A percentile compares a stretch with the other conserved stretches of the same genome.
These are phyloP conservation scores for Mucor saturninus DNA, from an alignment of 371 early-diverging fungal genomes.

Conservation along the genomic window DNA sequence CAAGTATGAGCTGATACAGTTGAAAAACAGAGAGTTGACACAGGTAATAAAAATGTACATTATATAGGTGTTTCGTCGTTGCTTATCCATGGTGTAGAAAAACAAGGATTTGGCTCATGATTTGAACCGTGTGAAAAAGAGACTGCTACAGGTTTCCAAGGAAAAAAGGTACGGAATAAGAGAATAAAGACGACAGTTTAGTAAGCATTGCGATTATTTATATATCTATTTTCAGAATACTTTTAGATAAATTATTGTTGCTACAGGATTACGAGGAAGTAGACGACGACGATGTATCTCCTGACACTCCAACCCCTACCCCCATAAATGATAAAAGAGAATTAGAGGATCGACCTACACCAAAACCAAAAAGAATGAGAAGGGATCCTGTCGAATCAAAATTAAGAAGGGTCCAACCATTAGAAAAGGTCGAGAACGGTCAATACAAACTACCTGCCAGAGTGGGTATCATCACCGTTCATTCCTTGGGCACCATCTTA, in stretches of 20 bases:
- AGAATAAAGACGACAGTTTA: slow-evolving; percentile 15
- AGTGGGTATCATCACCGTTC: slow-evolving; percentile 78
- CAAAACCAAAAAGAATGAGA: slow-evolving; percentile 5
- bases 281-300: not conserved
- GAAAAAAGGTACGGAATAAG: slow-evolving; percentile 73
- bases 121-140: slow-evolving; percentile 48
- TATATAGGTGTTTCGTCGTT: not conserved
- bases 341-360: not conserved
- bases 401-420: slow-evolving; percentile 2
- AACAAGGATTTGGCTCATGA: slow-evolving; percentile 53
- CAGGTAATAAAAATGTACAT: not conserved
- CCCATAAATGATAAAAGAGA: slow-evolving; percentile 1
- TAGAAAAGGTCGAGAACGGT: not conserved
- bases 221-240: not conserved
- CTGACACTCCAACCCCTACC: slow-evolving; percentile 4
- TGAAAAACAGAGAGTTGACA: not conserved
- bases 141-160: slow-evolving; percentile 50
- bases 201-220: not conserved
- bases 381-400: slow-evolving; percentile 2
- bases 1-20: slow-evolving; percentile 1
- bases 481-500: slow-evolving; percentile 73
- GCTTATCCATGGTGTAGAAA: slow-evolving; percentile 27
- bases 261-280: not conserved
- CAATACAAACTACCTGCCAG: slow-evolving; percentile 73
- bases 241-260: slow-evolving; percentile 9